phyloP scores from a whole-genome alignment of 441 rosid genomes.

The Gossypium davidsonii region DNA sequence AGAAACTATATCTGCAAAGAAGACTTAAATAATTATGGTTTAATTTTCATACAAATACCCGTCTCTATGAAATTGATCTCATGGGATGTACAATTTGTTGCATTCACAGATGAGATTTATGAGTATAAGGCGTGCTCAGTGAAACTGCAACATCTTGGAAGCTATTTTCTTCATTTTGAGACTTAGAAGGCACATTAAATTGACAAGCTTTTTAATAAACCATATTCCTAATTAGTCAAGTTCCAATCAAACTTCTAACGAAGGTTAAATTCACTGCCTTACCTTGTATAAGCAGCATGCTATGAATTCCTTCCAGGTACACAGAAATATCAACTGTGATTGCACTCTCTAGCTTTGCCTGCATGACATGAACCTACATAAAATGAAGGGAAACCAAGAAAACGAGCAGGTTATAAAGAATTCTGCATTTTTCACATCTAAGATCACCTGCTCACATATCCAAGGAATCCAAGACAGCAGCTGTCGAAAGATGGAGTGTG shows the following conservation, averaged over 20 bases:
- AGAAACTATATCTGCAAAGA: constrained; percentile 5
- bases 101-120: background rate
- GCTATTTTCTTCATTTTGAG: constrained; percentile 11
- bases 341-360: constrained; percentile 52
- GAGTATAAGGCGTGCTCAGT: background rate
- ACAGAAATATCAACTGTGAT: constrained; percentile 42
- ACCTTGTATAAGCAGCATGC: constrained; percentile 64
- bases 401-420: constrained; percentile 17
- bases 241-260: constrained; percentile 1
- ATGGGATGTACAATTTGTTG: background rate
- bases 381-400: constrained; percentile 7
- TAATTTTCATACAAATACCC: background rate
- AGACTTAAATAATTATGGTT: background rate
- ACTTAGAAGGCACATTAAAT: constrained; percentile 6
- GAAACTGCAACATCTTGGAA: background rate
- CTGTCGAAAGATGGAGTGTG: constrained; percentile 47
- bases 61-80: background rate
- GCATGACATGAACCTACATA: constrained; percentile 27
- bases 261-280: constrained; percentile 23
- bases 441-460: constrained; percentile 68
- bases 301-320: constrained; percentile 79
- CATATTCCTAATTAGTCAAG: constrained; percentile 12
- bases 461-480: constrained; percentile 83
- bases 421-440: constrained; percentile 10
- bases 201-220: constrained; percentile 3